Percentiles rank a stretch among this genome's conserved stretches.
Evolutionary conservation across 2,329 filamentous ascomycete species (phyloP).

Genomic region (Cladophialophora carrionii): DNA sequence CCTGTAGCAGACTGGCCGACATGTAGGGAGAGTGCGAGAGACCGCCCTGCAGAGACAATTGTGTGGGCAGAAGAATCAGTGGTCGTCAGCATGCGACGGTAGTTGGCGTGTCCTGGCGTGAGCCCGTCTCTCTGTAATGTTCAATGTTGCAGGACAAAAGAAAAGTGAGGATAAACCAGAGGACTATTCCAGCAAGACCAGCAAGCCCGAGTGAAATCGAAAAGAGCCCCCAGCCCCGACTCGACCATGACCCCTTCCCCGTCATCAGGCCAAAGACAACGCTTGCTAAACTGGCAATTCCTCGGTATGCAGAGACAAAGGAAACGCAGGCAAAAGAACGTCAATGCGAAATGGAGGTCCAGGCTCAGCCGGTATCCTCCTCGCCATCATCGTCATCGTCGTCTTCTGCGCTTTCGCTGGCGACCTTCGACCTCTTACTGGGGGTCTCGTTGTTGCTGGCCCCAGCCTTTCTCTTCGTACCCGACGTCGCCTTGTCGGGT

Average conservation of each 20-base stretch:
- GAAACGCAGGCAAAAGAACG: conserved; percentile 23
- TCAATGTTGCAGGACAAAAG: conserved; percentile 31
- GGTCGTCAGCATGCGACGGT: conserved; percentile 22
- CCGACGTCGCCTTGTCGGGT: conserved; percentile 41
- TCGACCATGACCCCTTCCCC: conserved; percentile 26
- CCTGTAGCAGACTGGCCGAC: conserved; percentile 1
- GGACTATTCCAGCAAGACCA: conserved; percentile 34
- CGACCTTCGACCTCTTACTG: conserved; percentile 56
- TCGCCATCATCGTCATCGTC: conserved; percentile 60
- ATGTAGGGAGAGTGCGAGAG: background rate
- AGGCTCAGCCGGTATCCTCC: conserved; percentile 45
- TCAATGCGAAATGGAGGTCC: conserved; percentile 4
- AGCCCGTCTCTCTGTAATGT: conserved; percentile 37
- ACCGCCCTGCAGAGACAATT: background rate
- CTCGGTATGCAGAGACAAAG: conserved; percentile 33
- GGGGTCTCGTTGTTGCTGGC: conserved; percentile 50
- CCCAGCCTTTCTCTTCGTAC: conserved; percentile 58
- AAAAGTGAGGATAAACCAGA: conserved; percentile 22
- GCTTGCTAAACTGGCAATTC: conserved; percentile 38
- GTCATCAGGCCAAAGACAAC: conserved; percentile 33
- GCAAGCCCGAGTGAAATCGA: conserved; percentile 28
- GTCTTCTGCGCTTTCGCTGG: conserved; percentile 55
- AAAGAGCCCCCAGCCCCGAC: conserved; percentile 26
- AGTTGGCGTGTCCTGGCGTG: conserved; percentile 35
- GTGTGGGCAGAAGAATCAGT: conserved; percentile 14